Base-by-base conservation (phyloP, 1,284 basidiomycete species). In the Sporisorium graminicola region DNA sequence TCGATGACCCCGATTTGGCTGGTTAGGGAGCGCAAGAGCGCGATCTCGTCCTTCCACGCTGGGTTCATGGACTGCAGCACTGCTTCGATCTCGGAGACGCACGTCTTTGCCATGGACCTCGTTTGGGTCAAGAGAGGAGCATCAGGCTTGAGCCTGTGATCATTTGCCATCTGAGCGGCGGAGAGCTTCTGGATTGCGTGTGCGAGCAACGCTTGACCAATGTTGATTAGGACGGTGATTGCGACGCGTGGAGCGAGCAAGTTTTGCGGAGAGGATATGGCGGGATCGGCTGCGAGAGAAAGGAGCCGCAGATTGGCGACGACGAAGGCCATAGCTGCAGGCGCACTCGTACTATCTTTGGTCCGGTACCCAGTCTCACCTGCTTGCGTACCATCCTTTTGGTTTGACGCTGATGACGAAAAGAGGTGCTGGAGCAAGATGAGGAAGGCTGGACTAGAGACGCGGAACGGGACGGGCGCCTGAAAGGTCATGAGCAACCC, bases 1-100 rank as follows among this genome's bases (percentile, higher is more conserved):
- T 62, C 55, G 33, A 70, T 71, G 61, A 75, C 57, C n/a, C 62
- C 60, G 29, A 76, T 68, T 24, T 76, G 74, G 14, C 68, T 65
- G 43, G 57, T 65, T 13, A 76, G 35, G 0, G 64, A 63, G 51
- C 68, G 74, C 31, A 76, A 44, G 33, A 76, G 68, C 1, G 68
- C 68, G 18, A 76, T 76, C 50, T 76, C 74, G 47, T 66, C 68
- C 47, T 71, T 72, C 74, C 74, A 76, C 14, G 68, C 65, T 33
- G 74, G 74, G 20, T 76, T 72, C 74, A 76, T 71, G 8, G 65
- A 60, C 5, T 58, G 56, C 1, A 72, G 62, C 10, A 72, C 69
- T 2, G 62, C 37, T 27, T 72, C 68, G 37, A 72, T 56, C 20
- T 68, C 59, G 46, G 31, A 7, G n/a, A 59, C 37, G 26, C 47